These are phyloP conservation scores for Leishmania guyanensis DNA, from an alignment of 208 protist species.

Conservation along the genomic window DNA sequence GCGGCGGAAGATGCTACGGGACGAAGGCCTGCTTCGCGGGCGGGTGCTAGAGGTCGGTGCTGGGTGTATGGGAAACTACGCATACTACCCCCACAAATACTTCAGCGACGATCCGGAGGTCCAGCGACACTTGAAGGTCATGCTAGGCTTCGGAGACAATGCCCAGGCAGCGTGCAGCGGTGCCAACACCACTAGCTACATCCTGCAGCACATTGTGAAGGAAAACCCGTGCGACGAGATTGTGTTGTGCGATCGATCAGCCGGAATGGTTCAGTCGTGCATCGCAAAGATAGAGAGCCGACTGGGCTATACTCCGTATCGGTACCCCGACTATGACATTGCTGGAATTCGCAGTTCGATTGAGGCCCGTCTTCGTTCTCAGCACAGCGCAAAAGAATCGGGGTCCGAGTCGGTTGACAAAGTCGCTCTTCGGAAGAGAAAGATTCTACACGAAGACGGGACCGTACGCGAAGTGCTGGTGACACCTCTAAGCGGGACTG, in stretches of 20 bases:
- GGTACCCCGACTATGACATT: conserved; percentile 82
- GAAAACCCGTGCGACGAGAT: conserved; percentile 60
- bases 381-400: background rate
- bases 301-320: conserved; percentile 72
- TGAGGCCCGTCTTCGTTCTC: conserved; percentile 17
- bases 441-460: conserved; percentile 58
- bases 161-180: background rate
- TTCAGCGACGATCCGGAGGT: conserved; percentile 47
- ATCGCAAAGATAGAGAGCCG: conserved; percentile 51
- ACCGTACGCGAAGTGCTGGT: conserved; percentile 52
- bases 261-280: conserved; percentile 75
- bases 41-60: conserved; percentile 85
- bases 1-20: conserved; percentile 66
- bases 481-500: conserved; percentile 41
- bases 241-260: conserved; percentile 76
- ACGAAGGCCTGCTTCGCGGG: conserved; percentile 64
- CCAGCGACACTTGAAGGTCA: conserved; percentile 32
- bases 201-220: conserved; percentile 41
- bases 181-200: conserved; percentile 31
- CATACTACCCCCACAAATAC: conserved; percentile 56
- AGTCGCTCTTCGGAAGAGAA: conserved; percentile 35
- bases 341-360: conserved; percentile 35
- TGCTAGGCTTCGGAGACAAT: background rate
- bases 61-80: conserved; percentile 75
- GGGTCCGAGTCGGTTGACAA: conserved; percentile 13